Evolutionary conservation across 305 asterid genomes (phyloP), one percentile per base, ranked within the genome.

Genomic region (Rubia peregrina): DNA sequence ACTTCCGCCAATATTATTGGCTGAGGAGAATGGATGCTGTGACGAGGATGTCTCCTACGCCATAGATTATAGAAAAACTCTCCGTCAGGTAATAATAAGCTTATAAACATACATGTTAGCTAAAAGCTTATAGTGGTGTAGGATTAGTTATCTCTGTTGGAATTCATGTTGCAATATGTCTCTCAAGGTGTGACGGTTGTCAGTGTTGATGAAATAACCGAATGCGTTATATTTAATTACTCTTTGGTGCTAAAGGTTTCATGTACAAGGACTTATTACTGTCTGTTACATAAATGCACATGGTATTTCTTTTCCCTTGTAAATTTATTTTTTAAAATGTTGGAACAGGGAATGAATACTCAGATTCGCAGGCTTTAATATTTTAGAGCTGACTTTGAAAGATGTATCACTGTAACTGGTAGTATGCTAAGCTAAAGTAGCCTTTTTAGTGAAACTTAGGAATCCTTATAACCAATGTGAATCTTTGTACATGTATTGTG

Each of bases 1-100:
- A 14, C 73, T 87, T 76, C 91, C 98, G 42, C 93, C 97, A 40
- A 80, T 84, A 77, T 68, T 88, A 41, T 74, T 85, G 67, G 85
- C 65, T 73, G 84, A 83, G 59, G 96, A 88, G 76, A 88, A 83
- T 68, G 84, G 86, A 63, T 78, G 69, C 65, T 72, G 67, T 66
- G 92, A 87, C 73, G 89, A 83, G 19, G 88, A 83, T 33, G 67
- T 62, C 70, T 67, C 65, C 67, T 89, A 84, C 59, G 94, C 90
- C 30, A 68, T 91, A 76, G 81, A 77, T 75, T 86, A 85, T 43
- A 85, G 97, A 82, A 87, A 64, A 82, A 79, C 76, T 56, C 90
- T 94, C 73, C 98, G 99, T 65, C 90, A 89, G 99, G 99, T 24
- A 24, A 24, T 94, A 83, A 71, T 80, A 43, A 73, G 67, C 65